A percentile compares a stretch with the other conserved stretches of the same genome.
These are phyloP conservation scores for Ceratocystis destructans DNA, from an alignment of 2,329 filamentous ascomycete genomes.

Conservation along the genomic window DNA sequence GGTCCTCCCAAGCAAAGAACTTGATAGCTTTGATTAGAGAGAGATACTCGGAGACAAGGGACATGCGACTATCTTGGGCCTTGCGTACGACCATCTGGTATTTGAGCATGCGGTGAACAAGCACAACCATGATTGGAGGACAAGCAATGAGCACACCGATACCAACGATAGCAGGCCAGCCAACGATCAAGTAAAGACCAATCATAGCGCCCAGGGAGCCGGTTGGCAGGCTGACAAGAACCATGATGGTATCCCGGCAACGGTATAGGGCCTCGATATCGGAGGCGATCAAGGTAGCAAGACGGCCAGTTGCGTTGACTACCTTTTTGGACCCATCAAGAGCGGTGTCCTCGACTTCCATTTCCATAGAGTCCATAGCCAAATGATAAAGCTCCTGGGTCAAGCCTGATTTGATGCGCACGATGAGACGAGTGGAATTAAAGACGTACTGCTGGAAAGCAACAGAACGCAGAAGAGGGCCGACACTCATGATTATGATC, in stretches of 20 bases:
- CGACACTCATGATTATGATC: constrained; percentile 40
- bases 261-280: constrained; percentile 43
- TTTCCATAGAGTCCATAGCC: constrained; percentile 41
- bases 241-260: constrained; percentile 38
- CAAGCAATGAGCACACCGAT: constrained; percentile 34
- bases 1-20: constrained; percentile 47
- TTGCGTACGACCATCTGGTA: constrained; percentile 40
- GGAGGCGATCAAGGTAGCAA: constrained; percentile 45
- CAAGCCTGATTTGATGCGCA: constrained; percentile 41
- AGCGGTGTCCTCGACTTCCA: constrained; percentile 35
- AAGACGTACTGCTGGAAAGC: constrained; percentile 45
- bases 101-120: constrained; percentile 37
- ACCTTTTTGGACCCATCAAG: constrained; percentile 22
- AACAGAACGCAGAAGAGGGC: constrained; percentile 33
- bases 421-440: constrained; percentile 38
- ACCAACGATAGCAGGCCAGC: constrained; percentile 42
- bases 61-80: constrained; percentile 43
- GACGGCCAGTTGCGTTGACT: constrained; percentile 35
- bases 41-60: constrained; percentile 44
- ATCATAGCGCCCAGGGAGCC: constrained; percentile 36
- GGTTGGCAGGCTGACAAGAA: constrained; percentile 33
- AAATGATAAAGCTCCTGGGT: constrained; percentile 46
- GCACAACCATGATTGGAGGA: constrained; percentile 36
- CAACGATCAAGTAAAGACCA: constrained; percentile 42
- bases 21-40: constrained; percentile 45